phyloP scores from a whole-genome alignment of 148 eudicot species.

The Rhododendron henanense region DNA sequence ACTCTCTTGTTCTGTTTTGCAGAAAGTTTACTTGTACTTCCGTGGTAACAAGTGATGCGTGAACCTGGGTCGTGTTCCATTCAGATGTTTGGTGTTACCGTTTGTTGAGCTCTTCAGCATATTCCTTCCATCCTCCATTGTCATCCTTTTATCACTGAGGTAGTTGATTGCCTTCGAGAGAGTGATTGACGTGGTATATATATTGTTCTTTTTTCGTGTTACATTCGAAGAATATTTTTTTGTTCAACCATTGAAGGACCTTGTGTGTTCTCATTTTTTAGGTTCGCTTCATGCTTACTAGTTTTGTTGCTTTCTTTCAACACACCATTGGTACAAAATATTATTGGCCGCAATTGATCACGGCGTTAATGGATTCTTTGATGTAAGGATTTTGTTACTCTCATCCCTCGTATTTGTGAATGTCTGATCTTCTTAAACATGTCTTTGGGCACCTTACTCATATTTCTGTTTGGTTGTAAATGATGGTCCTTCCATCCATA shows the following conservation, averaged over 20 bases:
- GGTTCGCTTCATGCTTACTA: background rate
- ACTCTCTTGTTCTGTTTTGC: background rate
- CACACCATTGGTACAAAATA: background rate
- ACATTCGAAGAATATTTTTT: background rate
- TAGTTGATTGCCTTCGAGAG: background rate
- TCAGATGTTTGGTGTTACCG: background rate
- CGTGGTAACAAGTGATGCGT: constrained; percentile 22
- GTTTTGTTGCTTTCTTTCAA: background rate
- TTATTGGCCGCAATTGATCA: background rate
- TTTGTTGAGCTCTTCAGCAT: constrained; percentile 13
- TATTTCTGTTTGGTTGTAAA: background rate
- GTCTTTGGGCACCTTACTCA: background rate
- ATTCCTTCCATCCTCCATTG: constrained; percentile 1
- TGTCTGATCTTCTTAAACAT: background rate
- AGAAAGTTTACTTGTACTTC: constrained; percentile 28
- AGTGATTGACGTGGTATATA: background rate
- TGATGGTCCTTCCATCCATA: background rate
- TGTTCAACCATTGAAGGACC: background rate
- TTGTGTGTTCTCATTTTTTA: background rate
- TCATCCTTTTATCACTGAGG: background rate
- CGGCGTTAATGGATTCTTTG: background rate
- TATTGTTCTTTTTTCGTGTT: background rate
- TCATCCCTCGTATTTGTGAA: background rate
- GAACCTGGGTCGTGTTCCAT: background rate
- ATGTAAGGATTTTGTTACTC: background rate